A percentile compares a stretch with the other conserved stretches of the same genome.
phyloP scores from a whole-genome alignment of 345 rosid species.

The Lepidium aucheri region DNA sequence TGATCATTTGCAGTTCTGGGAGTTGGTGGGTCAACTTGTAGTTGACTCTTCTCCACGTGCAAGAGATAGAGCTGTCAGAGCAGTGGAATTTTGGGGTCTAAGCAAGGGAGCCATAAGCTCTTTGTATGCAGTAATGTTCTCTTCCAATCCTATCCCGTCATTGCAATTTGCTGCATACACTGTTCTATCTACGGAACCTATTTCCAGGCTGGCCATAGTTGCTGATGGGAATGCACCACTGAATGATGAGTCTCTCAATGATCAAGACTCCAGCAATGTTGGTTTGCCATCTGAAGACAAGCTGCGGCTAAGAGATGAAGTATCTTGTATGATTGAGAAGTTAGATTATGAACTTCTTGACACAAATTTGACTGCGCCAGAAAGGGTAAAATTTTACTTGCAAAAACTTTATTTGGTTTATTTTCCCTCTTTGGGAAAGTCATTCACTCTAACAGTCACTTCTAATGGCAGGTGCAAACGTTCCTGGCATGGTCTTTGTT shows the following conservation, averaged over 20 bases:
- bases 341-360: conserved; percentile 60
- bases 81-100: conserved; percentile 86
- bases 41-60: conserved; percentile 49
- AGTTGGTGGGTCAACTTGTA: conserved; percentile 60
- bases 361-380: conserved; percentile 52
- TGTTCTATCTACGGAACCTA: conserved; percentile 72
- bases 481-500: conserved; percentile 86
- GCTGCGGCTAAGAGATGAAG: conserved; percentile 54
- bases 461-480: conserved; percentile 54
- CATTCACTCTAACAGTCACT: conserved; percentile 5
- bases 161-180: conserved; percentile 79
- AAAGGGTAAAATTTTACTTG: conserved; percentile 53
- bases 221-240: conserved; percentile 38
- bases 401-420: neutral
- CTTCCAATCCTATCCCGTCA: conserved; percentile 54
- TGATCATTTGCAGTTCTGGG: conserved; percentile 61
- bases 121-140: conserved; percentile 72
- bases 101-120: conserved; percentile 71
- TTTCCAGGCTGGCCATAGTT: conserved; percentile 54
- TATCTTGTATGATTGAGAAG: conserved; percentile 60
- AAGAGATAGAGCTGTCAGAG: conserved; percentile 79
- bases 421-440: neutral
- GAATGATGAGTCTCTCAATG: conserved; percentile 30
- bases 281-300: conserved; percentile 50
- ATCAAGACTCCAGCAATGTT: conserved; percentile 33